Evolutionary conservation across 495 filamentous ascomycete genomes (phyloP), one percentile per base, ranked within the genome.

Genomic region (Neurospora sp.): DNA sequence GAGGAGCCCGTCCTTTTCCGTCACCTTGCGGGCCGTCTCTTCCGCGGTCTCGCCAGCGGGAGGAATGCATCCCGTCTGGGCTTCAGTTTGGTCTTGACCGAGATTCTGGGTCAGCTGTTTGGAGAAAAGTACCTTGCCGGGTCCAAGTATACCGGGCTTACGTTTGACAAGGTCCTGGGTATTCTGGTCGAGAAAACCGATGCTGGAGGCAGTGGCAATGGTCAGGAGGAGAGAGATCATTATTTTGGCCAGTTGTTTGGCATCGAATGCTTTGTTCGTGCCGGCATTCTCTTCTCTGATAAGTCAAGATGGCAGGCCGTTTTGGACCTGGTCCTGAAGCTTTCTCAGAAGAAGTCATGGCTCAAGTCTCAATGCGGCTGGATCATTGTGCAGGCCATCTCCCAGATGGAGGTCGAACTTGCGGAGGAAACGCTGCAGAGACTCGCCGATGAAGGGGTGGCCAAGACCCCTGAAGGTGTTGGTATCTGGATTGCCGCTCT

Each of bases 11-110:
- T 84, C 43, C 79, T 89, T 11, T 75, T 82, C 72, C 80, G 86
- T 70, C 87, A 89, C 78, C 84, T 89, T 62, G 86, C 87, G 69
- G 83, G 85, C 75, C 84, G 94, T 39, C 85, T 99, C 17, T 92
- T 97, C 77, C 89, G 92, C 66, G 96, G 96, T 43, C 88, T 99
- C 36, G 93, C 94, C 71, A 97, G 94, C 78, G 91, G 94, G 62
- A 89, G 93, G 31, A 97, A 97, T 83, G 94, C 92, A 17, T 93
- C 95, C 39, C 87, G 96, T 36, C 82, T 94, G 72, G 96, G 96
- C n/a, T 98, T 96, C 79, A 96, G 93, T 43, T 84, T 97, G 72
- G 94, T 95, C 2, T 82, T 98, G 75, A 92, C 94, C 0, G 95
- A 98, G 82, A 84, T 97, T 72, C 79, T 96, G 45, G 84, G 86